Evolutionary conservation across 2,329 filamentous ascomycete species (phyloP).

Genomic region (Paraconiothyrium brasiliense): DNA sequence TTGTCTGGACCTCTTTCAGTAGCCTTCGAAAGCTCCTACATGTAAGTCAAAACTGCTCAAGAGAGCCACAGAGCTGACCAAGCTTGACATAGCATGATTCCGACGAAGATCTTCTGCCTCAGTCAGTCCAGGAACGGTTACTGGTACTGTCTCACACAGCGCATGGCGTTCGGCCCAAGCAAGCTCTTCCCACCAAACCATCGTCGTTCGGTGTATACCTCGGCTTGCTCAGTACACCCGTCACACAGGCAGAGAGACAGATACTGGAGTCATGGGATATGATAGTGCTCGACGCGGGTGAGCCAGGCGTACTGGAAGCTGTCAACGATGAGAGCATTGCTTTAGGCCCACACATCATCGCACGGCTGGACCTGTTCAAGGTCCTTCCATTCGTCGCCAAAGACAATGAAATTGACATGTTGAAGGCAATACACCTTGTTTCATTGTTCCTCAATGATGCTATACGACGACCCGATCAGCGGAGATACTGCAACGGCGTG

Average conservation of each 20-base stretch:
- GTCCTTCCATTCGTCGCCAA: conserved; percentile 32
- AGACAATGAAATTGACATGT: conserved; percentile 38
- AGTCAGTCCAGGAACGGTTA: conserved; percentile 42
- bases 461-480: conserved; percentile 34
- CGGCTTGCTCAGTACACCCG: conserved; percentile 37
- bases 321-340: conserved; percentile 34
- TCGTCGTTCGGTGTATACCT: conserved; percentile 49
- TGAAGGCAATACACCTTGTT: conserved; percentile 36
- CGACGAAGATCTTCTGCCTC: conserved; percentile 31
- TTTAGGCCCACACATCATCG: conserved; percentile 44
- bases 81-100: conserved; percentile 23
- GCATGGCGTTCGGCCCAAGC: conserved; percentile 29
- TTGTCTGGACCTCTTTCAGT: conserved; percentile 38
- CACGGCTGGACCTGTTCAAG: conserved; percentile 40
- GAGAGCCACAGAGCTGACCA: conserved; percentile 20
- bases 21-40: conserved; percentile 30
- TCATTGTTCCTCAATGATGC: conserved; percentile 35
- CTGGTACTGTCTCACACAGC: conserved; percentile 37
- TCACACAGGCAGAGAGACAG: conserved; percentile 35
- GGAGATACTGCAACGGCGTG: conserved; percentile 44
- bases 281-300: conserved; percentile 41
- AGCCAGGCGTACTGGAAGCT: conserved; percentile 43
- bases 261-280: conserved; percentile 45
- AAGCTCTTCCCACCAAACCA: conserved; percentile 36
- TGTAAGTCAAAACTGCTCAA: conserved; percentile 25